These are phyloP conservation scores for Leccinum obscurum DNA, from an alignment of 768 basidiomycete species.

Conservation along the genomic window DNA sequence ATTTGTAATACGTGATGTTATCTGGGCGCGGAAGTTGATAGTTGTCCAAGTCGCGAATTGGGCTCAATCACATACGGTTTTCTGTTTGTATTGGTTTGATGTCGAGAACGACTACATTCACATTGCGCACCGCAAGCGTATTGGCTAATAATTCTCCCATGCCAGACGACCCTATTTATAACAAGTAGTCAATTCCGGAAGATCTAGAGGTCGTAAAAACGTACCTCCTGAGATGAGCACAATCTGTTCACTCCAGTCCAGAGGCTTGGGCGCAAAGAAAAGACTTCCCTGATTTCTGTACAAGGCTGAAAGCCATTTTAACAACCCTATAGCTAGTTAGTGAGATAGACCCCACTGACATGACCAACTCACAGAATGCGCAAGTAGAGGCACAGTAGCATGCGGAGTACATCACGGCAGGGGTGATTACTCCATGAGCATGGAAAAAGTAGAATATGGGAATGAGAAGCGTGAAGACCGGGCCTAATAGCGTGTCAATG, in stretches of 20 bases:
- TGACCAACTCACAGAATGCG: slow-evolving; percentile 58
- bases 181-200: not conserved
- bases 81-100: slow-evolving; percentile 74
- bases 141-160: slow-evolving; percentile 87
- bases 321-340: slow-evolving; percentile 48
- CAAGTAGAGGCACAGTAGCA: slow-evolving; percentile 61
- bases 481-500: slow-evolving; percentile 47
- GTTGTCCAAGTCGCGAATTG: not conserved
- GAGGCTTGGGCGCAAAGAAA: slow-evolving; percentile 54
- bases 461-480: slow-evolving; percentile 81
- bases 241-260: slow-evolving; percentile 89
- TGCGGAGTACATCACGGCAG: slow-evolving; percentile 49
- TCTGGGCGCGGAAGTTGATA: slow-evolving; percentile 40
- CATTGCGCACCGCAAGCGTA: slow-evolving; percentile 79
- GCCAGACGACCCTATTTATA: slow-evolving; percentile 74
- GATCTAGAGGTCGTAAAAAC: slow-evolving; percentile 16
- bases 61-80: slow-evolving; percentile 53
- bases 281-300: slow-evolving; percentile 75
- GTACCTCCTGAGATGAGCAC: slow-evolving; percentile 89
- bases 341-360: not conserved
- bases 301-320: slow-evolving; percentile 68
- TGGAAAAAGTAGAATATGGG: slow-evolving; percentile 80
- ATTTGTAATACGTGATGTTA: slow-evolving; percentile 83
- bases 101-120: slow-evolving; percentile 85
- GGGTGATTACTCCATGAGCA: slow-evolving; percentile 51